phyloP scores from a whole-genome alignment of 2,329 filamentous ascomycete species.

The Achaetomium macrosporum region DNA sequence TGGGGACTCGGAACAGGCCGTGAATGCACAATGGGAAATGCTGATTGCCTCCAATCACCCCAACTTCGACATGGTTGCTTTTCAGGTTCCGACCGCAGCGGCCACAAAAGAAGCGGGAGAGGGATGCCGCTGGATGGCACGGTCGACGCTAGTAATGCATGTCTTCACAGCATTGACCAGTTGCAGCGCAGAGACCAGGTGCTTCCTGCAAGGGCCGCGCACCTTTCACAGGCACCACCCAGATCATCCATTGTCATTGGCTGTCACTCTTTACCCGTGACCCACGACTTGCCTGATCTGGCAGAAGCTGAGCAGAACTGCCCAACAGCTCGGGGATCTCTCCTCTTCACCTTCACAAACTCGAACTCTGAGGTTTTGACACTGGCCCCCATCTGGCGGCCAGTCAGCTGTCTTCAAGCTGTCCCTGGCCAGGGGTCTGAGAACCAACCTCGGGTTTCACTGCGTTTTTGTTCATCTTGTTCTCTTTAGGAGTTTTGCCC shows the following conservation, averaged over 20 bases:
- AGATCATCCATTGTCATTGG: conserved; percentile 10
- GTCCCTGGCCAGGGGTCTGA: not conserved
- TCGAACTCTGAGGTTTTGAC: not conserved
- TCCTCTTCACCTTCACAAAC: not conserved
- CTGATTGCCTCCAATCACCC: conserved; percentile 9
- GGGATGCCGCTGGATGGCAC: conserved; percentile 12
- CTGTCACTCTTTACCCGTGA: conserved; percentile 5
- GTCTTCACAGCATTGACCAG: conserved; percentile 18
- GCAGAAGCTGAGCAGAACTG: conserved; percentile 6
- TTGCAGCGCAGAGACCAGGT: conserved; percentile 4
- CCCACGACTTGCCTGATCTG: conserved; percentile 12
- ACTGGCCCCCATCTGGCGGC: not conserved
- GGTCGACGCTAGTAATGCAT: conserved; percentile 14
- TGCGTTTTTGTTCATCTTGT: not conserved
- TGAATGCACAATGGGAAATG: not conserved
- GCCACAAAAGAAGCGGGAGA: conserved; percentile 7
- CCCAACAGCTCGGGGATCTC: not conserved
- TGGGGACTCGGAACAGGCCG: conserved; percentile 18
- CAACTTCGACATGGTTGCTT: not conserved
- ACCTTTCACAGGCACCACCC: conserved; percentile 7
- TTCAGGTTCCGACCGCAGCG: not conserved
- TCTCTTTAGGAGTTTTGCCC: not conserved
- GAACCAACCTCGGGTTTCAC: not conserved
- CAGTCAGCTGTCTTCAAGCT: too few species aligned
- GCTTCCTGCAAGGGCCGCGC: conserved; percentile 18